Conservation (phyloP, 208 protist species). For the Leishmania amazonensis region DNA sequence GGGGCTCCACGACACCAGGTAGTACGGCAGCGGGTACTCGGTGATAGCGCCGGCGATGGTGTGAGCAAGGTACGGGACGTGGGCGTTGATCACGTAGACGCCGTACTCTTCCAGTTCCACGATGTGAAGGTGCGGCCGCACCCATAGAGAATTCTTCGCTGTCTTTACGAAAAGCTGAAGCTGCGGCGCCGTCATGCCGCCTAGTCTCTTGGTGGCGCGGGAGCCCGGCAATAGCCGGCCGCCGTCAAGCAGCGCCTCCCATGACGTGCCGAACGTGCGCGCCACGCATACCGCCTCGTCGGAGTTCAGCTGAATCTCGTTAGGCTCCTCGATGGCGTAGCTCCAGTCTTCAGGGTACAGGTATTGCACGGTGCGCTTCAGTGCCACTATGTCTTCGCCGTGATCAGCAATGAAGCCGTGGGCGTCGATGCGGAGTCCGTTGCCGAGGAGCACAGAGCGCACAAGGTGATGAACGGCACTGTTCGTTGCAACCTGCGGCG, state of each 20-base stretch:
- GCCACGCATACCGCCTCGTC: slow-evolving; percentile 12
- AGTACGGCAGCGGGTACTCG: slow-evolving; percentile 23
- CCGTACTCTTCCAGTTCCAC: slow-evolving; percentile 34
- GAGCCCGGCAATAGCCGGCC: slow-evolving; percentile 29
- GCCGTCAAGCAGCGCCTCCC: slow-evolving; percentile 24
- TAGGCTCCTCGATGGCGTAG: slow-evolving; percentile 30
- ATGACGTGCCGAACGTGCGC: slow-evolving; percentile 21
- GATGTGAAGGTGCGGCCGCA: slow-evolving; percentile 32
- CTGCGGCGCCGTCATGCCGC: slow-evolving; percentile 35
- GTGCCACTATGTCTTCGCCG: slow-evolving; percentile 9
- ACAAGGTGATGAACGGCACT: slow-evolving; percentile 19
- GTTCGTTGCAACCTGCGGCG: slow-evolving; percentile 26
- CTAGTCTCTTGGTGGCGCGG: slow-evolving; percentile 33
- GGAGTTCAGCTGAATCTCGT: slow-evolving; percentile 11
- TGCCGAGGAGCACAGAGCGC: slow-evolving; percentile 16
- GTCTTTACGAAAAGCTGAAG: slow-evolving; percentile 29
- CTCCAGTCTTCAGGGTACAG: slow-evolving; percentile 34
- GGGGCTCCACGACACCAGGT: slow-evolving; percentile 33
- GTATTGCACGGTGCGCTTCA: slow-evolving; percentile 7
- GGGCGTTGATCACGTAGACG: slow-evolving; percentile 40
- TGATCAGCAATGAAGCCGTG: slow-evolving; percentile 28
- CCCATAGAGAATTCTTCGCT: slow-evolving; percentile 19
- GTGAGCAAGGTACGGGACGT: slow-evolving; percentile 21
- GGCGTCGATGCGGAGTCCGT: slow-evolving; percentile 25
- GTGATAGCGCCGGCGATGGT: slow-evolving; percentile 9